phyloP scores from a whole-genome alignment of 73 alveolate species.

The Paramecium sexaurelia region DNA sequence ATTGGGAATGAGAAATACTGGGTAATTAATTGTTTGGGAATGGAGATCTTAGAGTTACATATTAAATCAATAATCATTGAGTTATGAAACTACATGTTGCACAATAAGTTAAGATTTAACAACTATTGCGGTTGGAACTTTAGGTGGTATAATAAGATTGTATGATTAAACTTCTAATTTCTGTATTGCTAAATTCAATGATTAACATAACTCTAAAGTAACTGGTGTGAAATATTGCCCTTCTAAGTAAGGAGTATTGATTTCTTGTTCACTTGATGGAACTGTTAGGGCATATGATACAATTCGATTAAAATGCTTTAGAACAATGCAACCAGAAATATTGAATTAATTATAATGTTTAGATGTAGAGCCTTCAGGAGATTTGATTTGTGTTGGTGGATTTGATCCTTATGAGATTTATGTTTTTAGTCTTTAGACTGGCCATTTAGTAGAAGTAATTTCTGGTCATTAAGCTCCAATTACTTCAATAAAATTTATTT shows the following conservation, averaged over 20 bases:
- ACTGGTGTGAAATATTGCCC: conserved; percentile 89
- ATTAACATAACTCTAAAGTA: conserved; percentile 78
- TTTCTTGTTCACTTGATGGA: conserved; percentile 93
- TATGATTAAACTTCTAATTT: conserved; percentile 83
- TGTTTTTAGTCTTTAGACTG: conserved; percentile 92
- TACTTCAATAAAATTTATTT: conserved; percentile 79
- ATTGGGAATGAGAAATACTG: conserved; percentile 80
- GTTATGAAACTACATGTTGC: conserved; percentile 78
- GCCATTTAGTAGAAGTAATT: conserved; percentile 88
- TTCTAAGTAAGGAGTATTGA: conserved; percentile 77
- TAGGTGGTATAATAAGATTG: conserved; percentile 88
- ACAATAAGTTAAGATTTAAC: conserved; percentile 86
- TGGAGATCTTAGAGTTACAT: conserved; percentile 95
- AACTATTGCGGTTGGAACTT: conserved; percentile 92
- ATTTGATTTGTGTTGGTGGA: conserved; percentile 87
- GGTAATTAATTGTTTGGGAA: conserved; percentile 96
- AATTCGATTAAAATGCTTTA: conserved; percentile 82
- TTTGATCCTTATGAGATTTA: conserved; percentile 92
- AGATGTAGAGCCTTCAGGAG: conserved; percentile 91
- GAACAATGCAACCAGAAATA: conserved; percentile 90
- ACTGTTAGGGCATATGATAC: conserved; percentile 96
- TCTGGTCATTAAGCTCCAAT: conserved; percentile 94
- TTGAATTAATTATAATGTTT: conserved; percentile 87
- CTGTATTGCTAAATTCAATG: conserved; percentile 79
- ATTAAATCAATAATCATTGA: conserved; percentile 89